Evolutionary conservation across 768 basidiomycete species (phyloP), one percentile per base, ranked within the genome.

Genomic region (Trametes elegans): DNA sequence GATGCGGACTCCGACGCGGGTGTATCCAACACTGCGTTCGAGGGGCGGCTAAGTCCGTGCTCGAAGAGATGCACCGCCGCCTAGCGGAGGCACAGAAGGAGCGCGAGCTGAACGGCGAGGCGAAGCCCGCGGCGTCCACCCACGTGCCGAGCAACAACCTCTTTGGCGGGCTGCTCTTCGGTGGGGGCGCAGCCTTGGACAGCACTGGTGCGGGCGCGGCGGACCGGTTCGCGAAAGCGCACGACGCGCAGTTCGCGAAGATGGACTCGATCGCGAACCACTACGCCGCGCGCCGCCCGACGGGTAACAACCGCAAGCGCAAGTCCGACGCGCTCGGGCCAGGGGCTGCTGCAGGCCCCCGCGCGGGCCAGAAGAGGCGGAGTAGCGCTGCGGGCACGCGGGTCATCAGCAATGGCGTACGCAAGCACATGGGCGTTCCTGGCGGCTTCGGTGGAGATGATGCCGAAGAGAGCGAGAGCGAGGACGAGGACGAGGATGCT

Each of bases 31-130:
- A 70, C 72, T n/a, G 79, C 85, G 46, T 92, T 93, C 71, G 78
- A 76, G 47, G 68, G 74, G 84, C 85, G 0, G 85, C 88, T 0
- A 76, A 81, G n/a, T 78, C 79, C 19, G 83, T 93, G 26, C 73
- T 93, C 27, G 86, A 85, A 45, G 91, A 93, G 69, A 90, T 93
- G 87, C 91, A 92, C 66, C 74, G 77, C 46, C 82, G 88, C 2
- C 76, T 92, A 9, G 77, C 75, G 3, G 76, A 75, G 7, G 79
- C 80, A 18, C 51, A 53, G 51, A 53, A 53, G 51, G 51, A 53
- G 6, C 85, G 85, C 1, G 77, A 82, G 7, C 73, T 79, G 28
- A 71, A 71, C 21, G 72, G 87, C 28, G 74, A 71, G 40, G 21
- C 21, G 8, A 47, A 40, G 27, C 27, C 49, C 24, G 19, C 43